These are phyloP conservation scores for Cystobasidium sp. DNA, from an alignment of 1,284 basidiomycete species.

Conservation along the genomic window DNA sequence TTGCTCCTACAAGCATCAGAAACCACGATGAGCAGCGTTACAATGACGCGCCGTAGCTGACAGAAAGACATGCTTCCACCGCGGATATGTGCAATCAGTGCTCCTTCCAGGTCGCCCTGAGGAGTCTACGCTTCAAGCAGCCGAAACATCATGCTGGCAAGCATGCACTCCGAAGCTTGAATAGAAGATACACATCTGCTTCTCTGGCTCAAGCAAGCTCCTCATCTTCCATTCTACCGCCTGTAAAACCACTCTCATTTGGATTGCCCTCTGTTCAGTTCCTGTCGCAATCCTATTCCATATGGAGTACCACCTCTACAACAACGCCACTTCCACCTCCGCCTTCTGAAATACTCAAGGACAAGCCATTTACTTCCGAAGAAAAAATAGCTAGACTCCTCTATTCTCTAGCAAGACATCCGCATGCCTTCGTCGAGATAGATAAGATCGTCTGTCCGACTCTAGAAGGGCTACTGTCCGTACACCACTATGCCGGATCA, in stretches of 20 bases:
- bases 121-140: conserved; percentile 10
- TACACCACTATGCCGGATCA: conserved; percentile 39
- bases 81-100: conserved; percentile 28
- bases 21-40: not conserved
- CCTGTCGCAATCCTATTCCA: conserved; percentile 26
- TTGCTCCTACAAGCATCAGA: not conserved
- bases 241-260: not conserved
- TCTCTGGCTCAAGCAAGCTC: not conserved
- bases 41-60: not conserved
- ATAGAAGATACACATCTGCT: not conserved
- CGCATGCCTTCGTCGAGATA: not conserved
- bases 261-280: not conserved
- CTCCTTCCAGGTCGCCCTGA: conserved; percentile 31
- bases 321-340: conserved; percentile 1
- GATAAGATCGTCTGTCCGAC: conserved; percentile 15
- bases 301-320: not conserved
- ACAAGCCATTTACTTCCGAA: not conserved
- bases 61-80: conserved; percentile 13
- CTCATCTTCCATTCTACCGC: not conserved
- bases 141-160: conserved; percentile 1
- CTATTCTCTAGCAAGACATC: conserved; percentile 6
- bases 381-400: conserved; percentile 5
- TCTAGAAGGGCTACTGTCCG: conserved; percentile 16
- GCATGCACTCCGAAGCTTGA: not conserved
- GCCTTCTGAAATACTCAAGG: not conserved